These are phyloP conservation scores for Tulasnella sp. DNA, from an alignment of 768 basidiomycete genomes.

Conservation along the genomic window DNA sequence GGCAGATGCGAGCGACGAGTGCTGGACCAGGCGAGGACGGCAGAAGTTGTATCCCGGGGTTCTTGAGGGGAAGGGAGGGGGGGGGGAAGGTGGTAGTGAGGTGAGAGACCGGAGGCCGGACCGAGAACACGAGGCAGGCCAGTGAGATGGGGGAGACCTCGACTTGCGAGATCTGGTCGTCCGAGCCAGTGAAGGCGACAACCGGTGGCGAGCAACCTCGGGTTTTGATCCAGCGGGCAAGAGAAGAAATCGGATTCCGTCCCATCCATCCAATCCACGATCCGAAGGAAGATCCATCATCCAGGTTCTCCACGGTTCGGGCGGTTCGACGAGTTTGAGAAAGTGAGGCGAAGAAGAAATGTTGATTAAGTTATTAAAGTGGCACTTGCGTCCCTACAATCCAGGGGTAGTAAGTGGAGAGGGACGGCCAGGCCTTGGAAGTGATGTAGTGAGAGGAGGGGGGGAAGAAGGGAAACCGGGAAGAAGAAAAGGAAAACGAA, in stretches of 20 bases:
- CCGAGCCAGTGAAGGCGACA: conserved; percentile 10
- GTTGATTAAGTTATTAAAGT: conserved; percentile 26
- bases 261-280: not conserved
- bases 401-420: conserved; percentile 21
- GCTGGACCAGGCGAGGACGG: conserved; percentile 12
- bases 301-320: not conserved
- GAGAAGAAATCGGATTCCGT: not conserved
- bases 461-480: not conserved
- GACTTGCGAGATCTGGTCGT: conserved; percentile 19
- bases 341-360: not conserved
- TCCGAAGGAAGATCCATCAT: not conserved
- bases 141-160: not conserved
- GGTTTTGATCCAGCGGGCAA: not conserved
- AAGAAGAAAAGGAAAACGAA: not conserved
- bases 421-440: conserved; percentile 23
- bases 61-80: conserved; percentile 11
- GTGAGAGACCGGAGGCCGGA: conserved; percentile 14
- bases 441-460: conserved; percentile 1
- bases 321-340: conserved; percentile 6
- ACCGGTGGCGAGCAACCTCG: not conserved
- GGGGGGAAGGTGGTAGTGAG: conserved; percentile 9
- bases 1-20: not conserved
- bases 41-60: not conserved
- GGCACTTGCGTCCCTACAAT: conserved; percentile 26
- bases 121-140: conserved; percentile 7